Percentiles rank a stretch among this genome's conserved stretches.
Evolutionary conservation across 2,329 filamentous ascomycete genomes (phyloP).

Genomic region (Metarhizium guizhouense): DNA sequence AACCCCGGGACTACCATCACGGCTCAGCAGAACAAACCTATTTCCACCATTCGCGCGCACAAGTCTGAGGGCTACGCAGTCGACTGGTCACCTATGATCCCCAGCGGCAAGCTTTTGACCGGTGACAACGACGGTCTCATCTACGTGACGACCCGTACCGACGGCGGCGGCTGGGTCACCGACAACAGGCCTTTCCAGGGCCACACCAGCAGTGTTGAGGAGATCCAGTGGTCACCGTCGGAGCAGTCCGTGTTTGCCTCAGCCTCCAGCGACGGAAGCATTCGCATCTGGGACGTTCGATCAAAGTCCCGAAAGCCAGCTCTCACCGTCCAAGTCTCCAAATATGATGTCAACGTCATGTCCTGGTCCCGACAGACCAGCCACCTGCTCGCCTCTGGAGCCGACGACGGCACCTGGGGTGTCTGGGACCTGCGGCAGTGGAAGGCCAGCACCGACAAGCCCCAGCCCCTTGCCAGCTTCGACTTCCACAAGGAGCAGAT

Average conservation of each 20-base stretch:
- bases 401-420: slow-evolving; percentile 87
- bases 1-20: slow-evolving; percentile 74
- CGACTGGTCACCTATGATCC: slow-evolving; percentile 80
- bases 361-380: slow-evolving; percentile 86
- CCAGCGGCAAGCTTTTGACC: slow-evolving; percentile 77
- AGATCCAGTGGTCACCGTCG: slow-evolving; percentile 92
- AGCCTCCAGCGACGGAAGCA: slow-evolving; percentile 84
- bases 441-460: slow-evolving; percentile 57
- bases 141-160: slow-evolving; percentile 76
- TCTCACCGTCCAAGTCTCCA: slow-evolving; percentile 74
- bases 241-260: slow-evolving; percentile 93
- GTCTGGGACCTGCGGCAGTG: slow-evolving; percentile 96
- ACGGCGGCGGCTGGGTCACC: slow-evolving; percentile 82
- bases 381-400: slow-evolving; percentile 84
- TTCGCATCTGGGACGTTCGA: slow-evolving; percentile 92
- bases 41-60: slow-evolving; percentile 83
- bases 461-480: slow-evolving; percentile 84
- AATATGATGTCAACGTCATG: slow-evolving; percentile 89
- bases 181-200: slow-evolving; percentile 77
- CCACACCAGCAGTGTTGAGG: slow-evolving; percentile 80
- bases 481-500: slow-evolving; percentile 95
- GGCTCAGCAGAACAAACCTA: slow-evolving; percentile 76
- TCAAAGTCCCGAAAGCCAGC: slow-evolving; percentile 86
- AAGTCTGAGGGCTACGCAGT: slow-evolving; percentile 89
- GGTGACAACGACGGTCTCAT: slow-evolving; percentile 88